A percentile compares a stretch with the other conserved stretches of the same genome.
Conservation (phyloP, 2,329 filamentous ascomycete genomes). For the Endothia cerciana region DNA sequence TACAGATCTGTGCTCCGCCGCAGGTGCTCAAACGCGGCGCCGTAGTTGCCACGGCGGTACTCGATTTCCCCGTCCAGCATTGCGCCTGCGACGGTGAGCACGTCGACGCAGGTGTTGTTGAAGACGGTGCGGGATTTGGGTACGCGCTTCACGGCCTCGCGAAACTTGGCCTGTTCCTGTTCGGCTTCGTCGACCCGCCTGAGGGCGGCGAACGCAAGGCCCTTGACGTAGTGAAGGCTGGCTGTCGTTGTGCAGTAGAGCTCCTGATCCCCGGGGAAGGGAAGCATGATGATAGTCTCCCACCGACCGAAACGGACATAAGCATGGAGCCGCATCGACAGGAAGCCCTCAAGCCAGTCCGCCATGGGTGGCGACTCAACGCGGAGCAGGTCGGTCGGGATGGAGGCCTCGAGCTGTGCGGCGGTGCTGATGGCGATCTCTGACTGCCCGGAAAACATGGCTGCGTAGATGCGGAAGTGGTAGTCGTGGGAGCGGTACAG, state of each 20-base stretch:
- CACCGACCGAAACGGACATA: slow-evolving; percentile 75
- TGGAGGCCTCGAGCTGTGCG: slow-evolving; percentile 59
- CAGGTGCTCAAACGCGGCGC: slow-evolving; percentile 62
- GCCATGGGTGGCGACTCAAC: slow-evolving; percentile 74
- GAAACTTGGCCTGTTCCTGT: slow-evolving; percentile 55
- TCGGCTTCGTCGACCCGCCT: slow-evolving; percentile 59
- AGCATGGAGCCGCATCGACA: slow-evolving; percentile 69
- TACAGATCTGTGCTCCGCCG: slow-evolving; percentile 61
- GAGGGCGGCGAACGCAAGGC: slow-evolving; percentile 66
- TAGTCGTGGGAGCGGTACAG: slow-evolving; percentile 76
- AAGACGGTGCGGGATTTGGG: slow-evolving; percentile 66
- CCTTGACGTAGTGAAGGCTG: slow-evolving; percentile 69
- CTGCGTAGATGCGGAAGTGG: slow-evolving; percentile 76
- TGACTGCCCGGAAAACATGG: slow-evolving; percentile 75
- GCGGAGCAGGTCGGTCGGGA: slow-evolving; percentile 66
- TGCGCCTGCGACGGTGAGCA: slow-evolving; percentile 63
- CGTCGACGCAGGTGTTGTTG: slow-evolving; percentile 67
- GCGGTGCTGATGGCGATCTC: slow-evolving; percentile 65
- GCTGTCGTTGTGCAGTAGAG: slow-evolving; percentile 74
- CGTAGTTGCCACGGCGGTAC: slow-evolving; percentile 65
- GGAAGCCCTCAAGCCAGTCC: slow-evolving; percentile 75
- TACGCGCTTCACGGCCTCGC: slow-evolving; percentile 54
- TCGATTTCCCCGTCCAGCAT: slow-evolving; percentile 77
- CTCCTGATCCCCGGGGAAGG: slow-evolving; percentile 58
- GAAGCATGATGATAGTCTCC: slow-evolving; percentile 64